Evolutionary conservation across 345 rosid genomes (phyloP), one percentile per base, ranked within the genome.

Genomic region (Eucalyptus grandis): DNA sequence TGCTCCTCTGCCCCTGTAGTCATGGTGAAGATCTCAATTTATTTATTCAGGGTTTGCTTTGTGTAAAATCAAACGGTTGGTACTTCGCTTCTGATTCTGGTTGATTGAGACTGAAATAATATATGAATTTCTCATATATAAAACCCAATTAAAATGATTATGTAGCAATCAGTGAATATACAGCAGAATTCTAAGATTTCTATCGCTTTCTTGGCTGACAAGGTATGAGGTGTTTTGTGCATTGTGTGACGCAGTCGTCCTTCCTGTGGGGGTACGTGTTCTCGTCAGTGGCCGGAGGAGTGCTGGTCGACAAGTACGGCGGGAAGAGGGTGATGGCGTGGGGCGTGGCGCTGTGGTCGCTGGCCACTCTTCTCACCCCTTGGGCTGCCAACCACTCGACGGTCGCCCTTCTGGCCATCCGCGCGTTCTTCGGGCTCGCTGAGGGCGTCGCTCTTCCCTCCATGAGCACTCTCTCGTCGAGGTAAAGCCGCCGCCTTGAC

Each of bases 231-330:
- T 50, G 67, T 22, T 22, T 17, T 86, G 31, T 83, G 56, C 86
- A 27, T 89, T 26, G 62, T 87, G 85, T 77, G 85, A 6, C 26
- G 86, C 88, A 97, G 99, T 98, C 99, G 6, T 97, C 99, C 6
- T 98, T 98, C 89, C 92, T 98, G 8, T 98, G 99, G 99, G 99
- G 99, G 65, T 98, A 98, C 95, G 96, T 96, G 56, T 95, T 98
- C 87, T 96, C 99, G 60, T 96, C 99, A 26, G 94, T 95, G 58
- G 90, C 96, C 40, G 99, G 99, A 91, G 99, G 99, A 87, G 96
- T 95, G 43, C 62, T 97, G 90, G 98, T 95, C 14, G 99, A 98
- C 94, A 94, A 93, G 86, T 96, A 97, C 56, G 99, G 99, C 87
- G 99, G 99, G 62, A 98, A 98, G 90, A 91, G 82, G 77, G 99